These are phyloP conservation scores for Lachancea dasiensis DNA, from an alignment of 805 yeast genomes.

Conservation along the genomic window DNA sequence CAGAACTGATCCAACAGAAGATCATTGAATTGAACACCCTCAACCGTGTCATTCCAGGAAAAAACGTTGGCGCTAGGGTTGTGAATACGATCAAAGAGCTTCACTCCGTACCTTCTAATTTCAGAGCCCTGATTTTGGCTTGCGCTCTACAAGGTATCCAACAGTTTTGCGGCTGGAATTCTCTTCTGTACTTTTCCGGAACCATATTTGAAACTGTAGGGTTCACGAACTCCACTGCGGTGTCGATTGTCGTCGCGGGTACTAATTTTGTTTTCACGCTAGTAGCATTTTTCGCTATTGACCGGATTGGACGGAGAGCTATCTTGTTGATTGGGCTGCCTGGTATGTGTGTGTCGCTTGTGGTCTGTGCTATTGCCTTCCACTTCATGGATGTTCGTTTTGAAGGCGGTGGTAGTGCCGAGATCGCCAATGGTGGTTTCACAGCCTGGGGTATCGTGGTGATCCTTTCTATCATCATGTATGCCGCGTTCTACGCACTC, in stretches of 20 bases:
- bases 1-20: slow-evolving; percentile 57
- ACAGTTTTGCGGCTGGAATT: slow-evolving; percentile 95
- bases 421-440: slow-evolving; percentile 41
- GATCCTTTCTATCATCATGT: slow-evolving; percentile 77
- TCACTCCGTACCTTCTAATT: slow-evolving; percentile 68
- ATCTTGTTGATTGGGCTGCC: slow-evolving; percentile 78
- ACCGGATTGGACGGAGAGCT: slow-evolving; percentile 79
- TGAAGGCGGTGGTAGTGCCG: slow-evolving; percentile 39
- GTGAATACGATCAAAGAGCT: slow-evolving; percentile 58
- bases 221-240: slow-evolving; percentile 85
- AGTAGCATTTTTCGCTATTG: slow-evolving; percentile 81
- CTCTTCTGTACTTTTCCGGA: slow-evolving; percentile 90
- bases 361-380: slow-evolving; percentile 84
- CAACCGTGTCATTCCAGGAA: slow-evolving; percentile 43
- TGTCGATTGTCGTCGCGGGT: slow-evolving; percentile 87
- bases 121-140: slow-evolving; percentile 82
- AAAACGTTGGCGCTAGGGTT: slow-evolving; percentile 42
- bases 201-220: slow-evolving; percentile 92
- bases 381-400: slow-evolving; percentile 70
- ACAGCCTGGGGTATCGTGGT: slow-evolving; percentile 85
- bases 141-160: slow-evolving; percentile 95
- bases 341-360: slow-evolving; percentile 71
- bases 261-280: slow-evolving; percentile 87
- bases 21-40: slow-evolving; percentile 55
- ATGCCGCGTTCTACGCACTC: slow-evolving; percentile 84